Conservation (phyloP, 805 yeast species). For the Scheffersomyces spartinae region DNA sequence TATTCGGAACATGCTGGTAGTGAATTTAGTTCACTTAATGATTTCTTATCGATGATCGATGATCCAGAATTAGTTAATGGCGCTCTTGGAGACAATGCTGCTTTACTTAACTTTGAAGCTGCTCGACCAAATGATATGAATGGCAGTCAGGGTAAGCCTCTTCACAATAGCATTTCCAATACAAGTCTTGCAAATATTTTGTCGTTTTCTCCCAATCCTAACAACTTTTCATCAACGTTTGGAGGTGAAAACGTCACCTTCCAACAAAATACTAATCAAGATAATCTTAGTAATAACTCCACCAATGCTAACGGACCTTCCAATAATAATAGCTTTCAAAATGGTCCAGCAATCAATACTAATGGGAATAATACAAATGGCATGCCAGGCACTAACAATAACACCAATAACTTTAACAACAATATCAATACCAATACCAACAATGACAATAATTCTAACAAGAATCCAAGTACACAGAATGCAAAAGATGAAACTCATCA, state of each 20-base stretch:
- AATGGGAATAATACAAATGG: conserved; percentile 1
- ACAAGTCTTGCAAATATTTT: conserved; percentile 12
- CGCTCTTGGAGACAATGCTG: conserved; percentile 15
- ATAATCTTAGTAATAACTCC: too few species aligned
- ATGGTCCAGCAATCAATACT: background rate
- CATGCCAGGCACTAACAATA: conserved; percentile 4
- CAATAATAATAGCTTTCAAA: background rate
- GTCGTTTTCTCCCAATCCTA: conserved; percentile 19
- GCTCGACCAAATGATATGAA: too few species aligned
- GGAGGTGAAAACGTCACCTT: conserved; percentile 4
- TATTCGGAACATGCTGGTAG: conserved; percentile 88
- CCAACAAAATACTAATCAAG: too few species aligned
- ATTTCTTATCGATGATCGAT: conserved; percentile 81
- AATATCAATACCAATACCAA: conserved; percentile 5
- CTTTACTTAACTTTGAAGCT: conserved; percentile 2
- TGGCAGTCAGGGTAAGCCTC: too few species aligned
- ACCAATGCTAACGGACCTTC: too few species aligned
- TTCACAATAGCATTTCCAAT: conserved; percentile 11
- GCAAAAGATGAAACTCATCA: background rate
- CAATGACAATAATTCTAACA: conserved; percentile 4
- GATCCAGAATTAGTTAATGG: conserved; percentile 61
- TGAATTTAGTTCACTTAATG: conserved; percentile 82
- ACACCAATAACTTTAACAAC: conserved; percentile 5
- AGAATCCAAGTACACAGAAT: conserved; percentile 1
- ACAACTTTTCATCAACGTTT: conserved; percentile 9